phyloP scores from a whole-genome alignment of 805 yeast genomes.

The Sugiyamaella lignohabitans region DNA sequence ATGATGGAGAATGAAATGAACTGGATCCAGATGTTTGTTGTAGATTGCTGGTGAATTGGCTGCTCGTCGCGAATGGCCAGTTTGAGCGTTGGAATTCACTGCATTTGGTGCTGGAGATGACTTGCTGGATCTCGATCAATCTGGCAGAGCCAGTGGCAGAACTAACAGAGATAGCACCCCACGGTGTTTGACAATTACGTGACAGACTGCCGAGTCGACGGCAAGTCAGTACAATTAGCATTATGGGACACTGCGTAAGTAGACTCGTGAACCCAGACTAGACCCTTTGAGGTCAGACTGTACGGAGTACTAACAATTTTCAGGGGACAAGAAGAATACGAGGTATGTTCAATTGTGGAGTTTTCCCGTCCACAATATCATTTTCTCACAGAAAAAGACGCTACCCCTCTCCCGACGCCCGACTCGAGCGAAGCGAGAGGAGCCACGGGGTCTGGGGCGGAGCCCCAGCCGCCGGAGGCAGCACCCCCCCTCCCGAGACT shows the following conservation, averaged over 20 bases:
- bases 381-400: not conserved
- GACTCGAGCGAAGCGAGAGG: not conserved
- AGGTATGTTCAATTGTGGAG: constrained; percentile 30
- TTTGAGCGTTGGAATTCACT: not conserved
- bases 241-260: constrained; percentile 84
- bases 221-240: constrained; percentile 81
- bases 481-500: no score
- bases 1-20: no score
- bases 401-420: no score
- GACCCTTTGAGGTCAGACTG: no score
- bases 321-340: constrained; percentile 88
- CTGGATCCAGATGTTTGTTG: no score
- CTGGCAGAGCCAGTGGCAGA: no score
- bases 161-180: constrained; percentile 53
- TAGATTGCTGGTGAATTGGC: no score
- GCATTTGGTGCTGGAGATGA: not conserved
- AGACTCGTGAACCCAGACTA: no score
- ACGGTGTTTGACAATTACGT: constrained; percentile 93
- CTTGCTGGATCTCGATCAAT: no score
- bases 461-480: not conserved
- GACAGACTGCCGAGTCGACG: constrained; percentile 90
- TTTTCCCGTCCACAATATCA: not conserved
- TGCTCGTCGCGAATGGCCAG: not conserved
- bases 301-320: not conserved
- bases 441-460: not conserved